These are phyloP conservation scores for Lyophyllum atratum DNA, from an alignment of 768 basidiomycete species.

Conservation along the genomic window DNA sequence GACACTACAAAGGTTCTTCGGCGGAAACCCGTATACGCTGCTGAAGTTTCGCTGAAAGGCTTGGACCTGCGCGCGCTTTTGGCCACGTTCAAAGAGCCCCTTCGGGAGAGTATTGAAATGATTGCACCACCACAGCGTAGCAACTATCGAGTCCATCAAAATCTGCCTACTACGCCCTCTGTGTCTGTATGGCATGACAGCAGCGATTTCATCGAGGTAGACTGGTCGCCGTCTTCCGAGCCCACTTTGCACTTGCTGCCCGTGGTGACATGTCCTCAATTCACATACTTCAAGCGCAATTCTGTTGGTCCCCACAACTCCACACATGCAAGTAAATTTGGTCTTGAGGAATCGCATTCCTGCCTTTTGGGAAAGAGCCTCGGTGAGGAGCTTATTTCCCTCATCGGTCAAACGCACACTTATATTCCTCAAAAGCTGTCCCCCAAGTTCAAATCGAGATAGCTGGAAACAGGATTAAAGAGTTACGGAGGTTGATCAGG, in stretches of 20 bases:
- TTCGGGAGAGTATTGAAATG: slow-evolving; percentile 60
- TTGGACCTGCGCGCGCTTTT: slow-evolving; percentile 76
- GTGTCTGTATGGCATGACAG: slow-evolving; percentile 70
- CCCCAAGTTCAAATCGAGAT: slow-evolving; percentile 66
- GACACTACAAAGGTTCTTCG: slow-evolving; percentile 60
- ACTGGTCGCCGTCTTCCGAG: slow-evolving; percentile 54
- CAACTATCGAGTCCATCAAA: slow-evolving; percentile 48
- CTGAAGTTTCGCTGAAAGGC: slow-evolving; percentile 78
- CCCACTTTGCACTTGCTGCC: slow-evolving; percentile 73
- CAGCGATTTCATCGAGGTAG: slow-evolving; percentile 83
- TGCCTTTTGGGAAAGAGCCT: slow-evolving; percentile 77
- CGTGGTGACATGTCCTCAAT: slow-evolving; percentile 75
- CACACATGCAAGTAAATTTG: slow-evolving; percentile 73
- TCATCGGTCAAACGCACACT: slow-evolving; percentile 1
- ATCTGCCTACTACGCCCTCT: slow-evolving; percentile 43
- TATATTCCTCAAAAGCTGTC: slow-evolving; percentile 46
- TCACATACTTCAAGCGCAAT: slow-evolving; percentile 77
- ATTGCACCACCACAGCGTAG: slow-evolving; percentile 45
- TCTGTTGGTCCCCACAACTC: slow-evolving; percentile 41
- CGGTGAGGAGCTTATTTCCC: slow-evolving; percentile 45
- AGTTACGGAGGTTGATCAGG: slow-evolving; percentile 38
- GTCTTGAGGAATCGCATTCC: slow-evolving; percentile 77
- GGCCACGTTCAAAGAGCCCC: slow-evolving; percentile 75
- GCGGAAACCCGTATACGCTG: slow-evolving; percentile 86
- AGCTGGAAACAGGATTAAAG: slow-evolving; percentile 52